Percentiles rank a stretch among this genome's conserved stretches.
Conservation (phyloP, 108 stramenopile genomes). For the Cyclotella sp. region DNA sequence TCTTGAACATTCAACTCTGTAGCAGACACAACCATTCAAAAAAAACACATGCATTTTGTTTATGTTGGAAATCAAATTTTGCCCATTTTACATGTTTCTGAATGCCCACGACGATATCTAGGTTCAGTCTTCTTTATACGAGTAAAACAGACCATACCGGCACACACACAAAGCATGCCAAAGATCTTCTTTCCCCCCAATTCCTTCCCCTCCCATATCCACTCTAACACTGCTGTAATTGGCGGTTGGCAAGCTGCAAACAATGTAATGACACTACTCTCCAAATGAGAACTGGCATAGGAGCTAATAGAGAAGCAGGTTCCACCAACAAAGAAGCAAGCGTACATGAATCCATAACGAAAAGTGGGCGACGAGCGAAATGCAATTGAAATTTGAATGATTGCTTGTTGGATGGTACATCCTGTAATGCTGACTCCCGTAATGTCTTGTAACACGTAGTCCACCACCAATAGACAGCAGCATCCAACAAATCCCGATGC, state of each 20-base stretch:
- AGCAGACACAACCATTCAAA: too few relatives aligned
- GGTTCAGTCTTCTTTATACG: conserved; percentile 29
- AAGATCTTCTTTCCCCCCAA: conserved; percentile 33
- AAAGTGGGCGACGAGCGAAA: conserved; percentile 37
- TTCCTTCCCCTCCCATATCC: conserved; percentile 43
- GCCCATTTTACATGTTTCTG: neutral
- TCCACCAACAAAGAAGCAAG: conserved; percentile 35
- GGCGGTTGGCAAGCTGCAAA: conserved; percentile 50
- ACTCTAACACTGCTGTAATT: conserved; percentile 47
- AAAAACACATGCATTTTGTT: too few relatives aligned
- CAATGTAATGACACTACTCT: conserved; percentile 43
- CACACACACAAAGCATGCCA: conserved; percentile 40
- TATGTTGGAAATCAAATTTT: too few relatives aligned
- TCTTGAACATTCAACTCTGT: too few relatives aligned
- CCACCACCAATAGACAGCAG: conserved; percentile 20
- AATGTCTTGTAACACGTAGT: conserved; percentile 16
- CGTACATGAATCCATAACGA: conserved; percentile 38
- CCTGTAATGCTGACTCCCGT: conserved; percentile 30
- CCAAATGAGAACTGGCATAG: conserved; percentile 41
- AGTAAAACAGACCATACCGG: conserved; percentile 43
- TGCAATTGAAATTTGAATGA: conserved; percentile 25
- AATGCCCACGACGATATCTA: neutral
- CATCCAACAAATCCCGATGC: conserved; percentile 24
- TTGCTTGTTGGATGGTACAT: conserved; percentile 29
- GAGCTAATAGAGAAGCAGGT: conserved; percentile 40